Evolutionary conservation across 73 alveolate genomes (phyloP).

Genomic region (Paramecium primaurelia): DNA sequence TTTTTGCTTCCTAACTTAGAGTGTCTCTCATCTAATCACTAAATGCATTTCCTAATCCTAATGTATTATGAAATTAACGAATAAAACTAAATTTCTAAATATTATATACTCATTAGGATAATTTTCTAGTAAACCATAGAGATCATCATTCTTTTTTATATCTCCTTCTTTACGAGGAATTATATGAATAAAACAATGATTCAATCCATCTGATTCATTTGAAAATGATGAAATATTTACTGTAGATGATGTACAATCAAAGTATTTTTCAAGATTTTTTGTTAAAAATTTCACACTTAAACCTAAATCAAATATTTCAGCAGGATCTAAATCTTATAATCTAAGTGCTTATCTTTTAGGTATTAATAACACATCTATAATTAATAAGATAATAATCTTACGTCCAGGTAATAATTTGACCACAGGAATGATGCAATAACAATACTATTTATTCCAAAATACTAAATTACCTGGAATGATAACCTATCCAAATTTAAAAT

Average conservation of each 20-base stretch:
- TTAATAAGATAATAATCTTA: background rate
- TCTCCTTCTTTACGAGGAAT: conserved; percentile 29
- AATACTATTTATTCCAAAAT: conserved; percentile 27
- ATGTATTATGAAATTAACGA: conserved; percentile 33
- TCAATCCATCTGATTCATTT: conserved; percentile 21
- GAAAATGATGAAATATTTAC: background rate
- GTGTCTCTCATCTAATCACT: conserved; percentile 46
- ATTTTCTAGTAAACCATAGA: background rate
- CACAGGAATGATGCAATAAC: conserved; percentile 21
- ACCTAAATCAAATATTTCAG: conserved; percentile 28
- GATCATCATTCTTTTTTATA: conserved; percentile 27
- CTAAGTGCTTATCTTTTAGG: conserved; percentile 23
- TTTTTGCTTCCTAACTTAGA: conserved; percentile 13
- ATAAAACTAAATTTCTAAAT: background rate
- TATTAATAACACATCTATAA: background rate
- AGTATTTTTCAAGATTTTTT: conserved; percentile 8
- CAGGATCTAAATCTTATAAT: conserved; percentile 38
- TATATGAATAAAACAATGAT: conserved; percentile 26
- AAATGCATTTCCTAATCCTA: conserved; percentile 37
- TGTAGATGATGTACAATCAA: conserved; percentile 45
- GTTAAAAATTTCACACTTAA: conserved; percentile 24
- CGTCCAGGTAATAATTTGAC: conserved; percentile 42
- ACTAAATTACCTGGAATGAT: conserved; percentile 8
- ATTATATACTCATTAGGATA: background rate
- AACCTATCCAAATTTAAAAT: conserved; percentile 1